phyloP scores from a whole-genome alignment of 306 rosid genomes.

The Quillaja saponaria region DNA sequence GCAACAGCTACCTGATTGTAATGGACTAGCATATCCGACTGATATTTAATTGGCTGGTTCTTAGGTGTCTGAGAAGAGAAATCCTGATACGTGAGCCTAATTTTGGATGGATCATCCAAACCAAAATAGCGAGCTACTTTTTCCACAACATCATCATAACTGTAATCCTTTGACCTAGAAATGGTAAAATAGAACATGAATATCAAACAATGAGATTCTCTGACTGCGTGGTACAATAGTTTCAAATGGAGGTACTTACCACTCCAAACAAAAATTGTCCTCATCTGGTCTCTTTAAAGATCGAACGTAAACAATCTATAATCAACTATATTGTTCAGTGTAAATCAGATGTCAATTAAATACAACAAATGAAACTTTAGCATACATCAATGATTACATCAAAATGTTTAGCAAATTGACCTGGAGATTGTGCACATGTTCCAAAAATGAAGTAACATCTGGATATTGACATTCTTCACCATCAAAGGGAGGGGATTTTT shows the following conservation, averaged over 20 bases:
- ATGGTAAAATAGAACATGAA: background rate
- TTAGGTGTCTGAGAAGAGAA: slow-evolving; percentile 90
- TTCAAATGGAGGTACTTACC: slow-evolving; percentile 67
- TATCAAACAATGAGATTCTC: background rate
- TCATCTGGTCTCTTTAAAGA: slow-evolving; percentile 85
- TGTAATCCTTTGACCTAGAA: slow-evolving; percentile 61
- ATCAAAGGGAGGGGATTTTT: too few relatives aligned
- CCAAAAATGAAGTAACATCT: too few relatives aligned
- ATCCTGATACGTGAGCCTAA: slow-evolving; percentile 82
- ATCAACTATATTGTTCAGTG: slow-evolving; percentile 1
- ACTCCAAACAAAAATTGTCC: slow-evolving; percentile 76
- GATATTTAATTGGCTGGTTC: slow-evolving; percentile 75
- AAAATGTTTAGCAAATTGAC: slow-evolving; percentile 21
- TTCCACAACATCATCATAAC: slow-evolving; percentile 69
- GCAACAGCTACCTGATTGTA: slow-evolving; percentile 61
- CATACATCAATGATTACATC: too few relatives aligned
- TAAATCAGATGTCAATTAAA: slow-evolving; percentile 2
- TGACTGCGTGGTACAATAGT: too few relatives aligned
- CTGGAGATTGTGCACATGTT: slow-evolving; percentile 77
- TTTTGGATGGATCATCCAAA: slow-evolving; percentile 75
- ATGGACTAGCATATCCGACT: slow-evolving; percentile 75
- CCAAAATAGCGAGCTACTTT: slow-evolving; percentile 63
- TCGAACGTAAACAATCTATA: slow-evolving; percentile 85
- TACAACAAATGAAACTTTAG: too few relatives aligned
- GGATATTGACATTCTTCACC: too few relatives aligned